These are phyloP conservation scores for Stentor roeselii DNA, from an alignment of 73 alveolate genomes.

Conservation along the genomic window DNA sequence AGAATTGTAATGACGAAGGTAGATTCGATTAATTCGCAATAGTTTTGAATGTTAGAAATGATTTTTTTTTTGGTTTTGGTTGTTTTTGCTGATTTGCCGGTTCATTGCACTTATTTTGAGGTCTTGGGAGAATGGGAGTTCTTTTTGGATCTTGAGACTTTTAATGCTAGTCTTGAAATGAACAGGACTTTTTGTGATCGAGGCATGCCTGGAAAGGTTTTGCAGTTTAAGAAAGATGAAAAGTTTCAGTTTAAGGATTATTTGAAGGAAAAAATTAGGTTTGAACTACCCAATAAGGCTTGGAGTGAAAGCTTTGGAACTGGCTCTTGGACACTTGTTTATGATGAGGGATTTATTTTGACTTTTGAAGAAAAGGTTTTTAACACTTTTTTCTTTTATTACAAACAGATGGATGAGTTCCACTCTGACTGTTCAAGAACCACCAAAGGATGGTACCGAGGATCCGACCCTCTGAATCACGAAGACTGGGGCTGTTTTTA, in stretches of 20 bases:
- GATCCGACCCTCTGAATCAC: conserved; percentile 21
- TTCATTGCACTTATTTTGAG: not conserved
- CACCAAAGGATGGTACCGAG: conserved; percentile 60
- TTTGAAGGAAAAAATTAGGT: not conserved
- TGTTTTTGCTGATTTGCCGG: not conserved
- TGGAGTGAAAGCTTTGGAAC: conserved; percentile 33
- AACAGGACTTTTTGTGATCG: conserved; percentile 35
- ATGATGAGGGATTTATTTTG: conserved; percentile 64
- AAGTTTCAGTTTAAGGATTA: conserved; percentile 35
- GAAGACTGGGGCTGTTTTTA: conserved; percentile 38
- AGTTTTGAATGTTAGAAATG: too few relatives aligned
- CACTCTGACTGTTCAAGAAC: conserved; percentile 48
- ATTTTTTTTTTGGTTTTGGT: too few relatives aligned
- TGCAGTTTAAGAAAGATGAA: conserved; percentile 19
- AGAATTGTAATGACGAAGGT: too few relatives aligned
- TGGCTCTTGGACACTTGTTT: conserved; percentile 67
- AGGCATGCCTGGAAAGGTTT: conserved; percentile 28
- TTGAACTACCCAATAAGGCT: conserved; percentile 26
- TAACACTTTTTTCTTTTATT: conserved; percentile 54
- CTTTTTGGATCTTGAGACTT: not conserved
- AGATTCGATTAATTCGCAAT: too few relatives aligned
- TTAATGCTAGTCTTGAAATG: not conserved
- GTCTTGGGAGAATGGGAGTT: not conserved
- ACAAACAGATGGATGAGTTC: not conserved
- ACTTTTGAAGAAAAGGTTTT: conserved; percentile 40